phyloP scores from a whole-genome alignment of 1,284 basidiomycete species.

The Rhodotorula sp. region DNA sequence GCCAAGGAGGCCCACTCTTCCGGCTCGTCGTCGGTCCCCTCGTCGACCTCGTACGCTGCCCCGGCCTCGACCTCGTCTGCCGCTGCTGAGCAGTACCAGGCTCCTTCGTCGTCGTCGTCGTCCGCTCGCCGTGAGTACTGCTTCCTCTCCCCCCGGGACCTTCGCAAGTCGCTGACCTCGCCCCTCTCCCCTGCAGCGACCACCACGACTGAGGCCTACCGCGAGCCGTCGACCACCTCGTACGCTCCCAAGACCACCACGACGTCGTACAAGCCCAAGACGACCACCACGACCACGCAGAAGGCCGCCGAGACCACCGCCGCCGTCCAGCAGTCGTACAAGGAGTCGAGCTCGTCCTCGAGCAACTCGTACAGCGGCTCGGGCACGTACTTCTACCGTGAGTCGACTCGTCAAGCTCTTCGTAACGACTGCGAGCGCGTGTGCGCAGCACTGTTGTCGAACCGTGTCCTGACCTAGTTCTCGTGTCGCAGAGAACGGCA shows the following conservation, averaged over 20 bases:
- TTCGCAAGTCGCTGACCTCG: slow-evolving; percentile 3
- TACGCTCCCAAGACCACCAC: slow-evolving; percentile 44
- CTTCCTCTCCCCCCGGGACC: neutral
- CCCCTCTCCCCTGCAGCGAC: neutral
- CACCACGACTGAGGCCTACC: slow-evolving; percentile 15
- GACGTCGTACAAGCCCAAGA: slow-evolving; percentile 47
- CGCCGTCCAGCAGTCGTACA: slow-evolving; percentile 57
- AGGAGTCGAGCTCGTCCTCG: slow-evolving; percentile 61
- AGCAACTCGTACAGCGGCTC: slow-evolving; percentile 55
- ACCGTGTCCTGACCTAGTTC: slow-evolving; percentile 7
- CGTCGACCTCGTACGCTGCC: slow-evolving; percentile 1
- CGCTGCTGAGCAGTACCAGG: slow-evolving; percentile 4
- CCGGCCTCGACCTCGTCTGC: slow-evolving; percentile 14
- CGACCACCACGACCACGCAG: neutral
- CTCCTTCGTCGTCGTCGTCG: neutral
- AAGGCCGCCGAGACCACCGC: slow-evolving; percentile 7
- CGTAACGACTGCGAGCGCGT: neutral
- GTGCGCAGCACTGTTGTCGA: slow-evolving; percentile 50
- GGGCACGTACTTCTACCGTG: slow-evolving; percentile 52
- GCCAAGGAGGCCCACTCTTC: slow-evolving; percentile 31
- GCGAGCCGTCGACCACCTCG: slow-evolving; percentile 15
- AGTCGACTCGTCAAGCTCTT: slow-evolving; percentile 56
- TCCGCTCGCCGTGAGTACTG: neutral
- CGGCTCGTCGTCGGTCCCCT: slow-evolving; percentile 12
- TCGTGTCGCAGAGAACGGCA: slow-evolving; percentile 39